Evolutionary conservation across 768 basidiomycete genomes (phyloP).

Genomic region (Termitomyces titanicus): DNA sequence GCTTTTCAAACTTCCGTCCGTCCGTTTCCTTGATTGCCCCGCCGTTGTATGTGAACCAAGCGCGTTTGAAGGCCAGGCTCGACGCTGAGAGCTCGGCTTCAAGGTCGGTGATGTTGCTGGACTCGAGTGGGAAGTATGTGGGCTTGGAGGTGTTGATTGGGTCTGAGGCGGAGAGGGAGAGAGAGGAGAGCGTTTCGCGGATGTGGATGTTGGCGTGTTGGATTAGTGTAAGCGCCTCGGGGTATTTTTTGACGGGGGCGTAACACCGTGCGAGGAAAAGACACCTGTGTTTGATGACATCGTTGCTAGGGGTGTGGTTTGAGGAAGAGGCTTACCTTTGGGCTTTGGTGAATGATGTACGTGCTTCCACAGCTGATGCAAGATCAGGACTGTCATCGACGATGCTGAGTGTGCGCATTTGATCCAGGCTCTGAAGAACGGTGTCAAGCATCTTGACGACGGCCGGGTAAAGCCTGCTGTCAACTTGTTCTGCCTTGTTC

Average conservation of each 20-base stretch:
- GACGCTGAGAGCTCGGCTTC: conserved; percentile 48
- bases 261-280: conserved; percentile 78
- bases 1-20: conserved; percentile 62
- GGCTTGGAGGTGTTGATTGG: conserved; percentile 39
- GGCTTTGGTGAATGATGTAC: conserved; percentile 71
- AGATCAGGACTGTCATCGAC: conserved; percentile 89
- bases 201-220: conserved; percentile 71
- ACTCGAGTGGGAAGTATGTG: conserved; percentile 53
- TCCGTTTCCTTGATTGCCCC: conserved; percentile 45
- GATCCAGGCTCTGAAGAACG: conserved; percentile 77
- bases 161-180: conserved; percentile 46
- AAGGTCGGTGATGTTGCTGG: conserved; percentile 42
- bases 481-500: conserved; percentile 45
- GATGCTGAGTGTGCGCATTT: conserved; percentile 78
- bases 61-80: conserved; percentile 54
- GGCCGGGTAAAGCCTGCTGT: conserved; percentile 76
- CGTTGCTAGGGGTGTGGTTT: background rate
- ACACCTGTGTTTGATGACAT: conserved; percentile 42
- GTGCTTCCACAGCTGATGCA: conserved; percentile 70
- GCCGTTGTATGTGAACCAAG: conserved; percentile 80
- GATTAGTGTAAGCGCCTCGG: conserved; percentile 66
- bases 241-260: conserved; percentile 61
- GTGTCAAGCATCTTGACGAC: conserved; percentile 88
- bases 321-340: conserved; percentile 47
- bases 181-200: conserved; percentile 61